Conservation (phyloP, 1,284 basidiomycete species). For the Sparassis latifolia region DNA sequence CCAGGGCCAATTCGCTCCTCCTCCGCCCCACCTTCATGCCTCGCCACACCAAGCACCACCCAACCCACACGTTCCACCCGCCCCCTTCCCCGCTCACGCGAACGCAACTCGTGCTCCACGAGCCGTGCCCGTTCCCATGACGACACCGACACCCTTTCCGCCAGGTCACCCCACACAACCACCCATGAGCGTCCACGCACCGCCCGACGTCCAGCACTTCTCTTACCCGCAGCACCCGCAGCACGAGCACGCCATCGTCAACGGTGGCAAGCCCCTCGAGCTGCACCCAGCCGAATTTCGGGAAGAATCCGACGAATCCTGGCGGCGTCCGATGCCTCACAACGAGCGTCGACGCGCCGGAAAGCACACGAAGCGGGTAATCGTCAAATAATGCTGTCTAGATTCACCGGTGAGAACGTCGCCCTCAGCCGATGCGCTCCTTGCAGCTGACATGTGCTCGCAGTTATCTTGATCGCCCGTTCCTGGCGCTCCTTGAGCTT, state of each 20-base stretch:
- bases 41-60: slow-evolving; percentile 4
- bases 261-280: slow-evolving; percentile 1
- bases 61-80: too few species aligned
- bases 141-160: not conserved
- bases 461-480: too few species aligned
- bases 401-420: not conserved
- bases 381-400: slow-evolving; percentile 16
- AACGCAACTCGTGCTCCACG: not conserved
- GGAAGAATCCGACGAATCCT: slow-evolving; percentile 51
- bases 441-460: too few species aligned
- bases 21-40: slow-evolving; percentile 1
- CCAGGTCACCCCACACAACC: not conserved
- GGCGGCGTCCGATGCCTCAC: slow-evolving; percentile 60
- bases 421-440: not conserved
- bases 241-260: not conserved
- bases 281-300: slow-evolving; percentile 13
- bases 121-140: slow-evolving; percentile 1
- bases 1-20: not conserved
- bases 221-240: slow-evolving; percentile 3
- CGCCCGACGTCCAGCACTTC: not conserved
- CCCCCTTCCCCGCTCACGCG: too few species aligned
- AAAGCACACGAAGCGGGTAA: slow-evolving; percentile 59
- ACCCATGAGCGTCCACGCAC: not conserved
- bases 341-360: slow-evolving; percentile 65
- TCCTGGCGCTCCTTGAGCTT: too few species aligned